These are phyloP conservation scores for Porcisia hertigi DNA, from an alignment of 208 protist genomes.

Conservation along the genomic window DNA sequence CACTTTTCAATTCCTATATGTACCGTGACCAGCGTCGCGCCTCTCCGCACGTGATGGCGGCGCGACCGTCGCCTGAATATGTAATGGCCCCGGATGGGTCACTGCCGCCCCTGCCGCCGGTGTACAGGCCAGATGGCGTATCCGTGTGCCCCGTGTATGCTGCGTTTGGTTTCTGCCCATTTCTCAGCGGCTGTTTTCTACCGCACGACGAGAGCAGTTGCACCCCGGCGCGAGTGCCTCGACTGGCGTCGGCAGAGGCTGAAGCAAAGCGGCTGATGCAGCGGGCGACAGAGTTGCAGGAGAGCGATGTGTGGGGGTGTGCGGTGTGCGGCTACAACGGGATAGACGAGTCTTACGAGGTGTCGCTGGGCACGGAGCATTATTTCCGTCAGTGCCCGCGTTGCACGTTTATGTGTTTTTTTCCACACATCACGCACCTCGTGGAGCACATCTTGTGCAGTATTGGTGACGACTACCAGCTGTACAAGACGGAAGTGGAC, in stretches of 20 bases:
- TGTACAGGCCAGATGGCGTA: constrained; percentile 25
- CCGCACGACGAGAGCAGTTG: constrained; percentile 45
- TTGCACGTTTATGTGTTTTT: constrained; percentile 84
- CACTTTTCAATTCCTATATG: constrained; percentile 57
- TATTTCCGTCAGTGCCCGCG: constrained; percentile 73
- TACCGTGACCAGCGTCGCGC: constrained; percentile 77
- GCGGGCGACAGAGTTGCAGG: constrained; percentile 40
- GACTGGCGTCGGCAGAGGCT: constrained; percentile 33
- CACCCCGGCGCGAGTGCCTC: constrained; percentile 31
- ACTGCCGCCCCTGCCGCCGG: constrained; percentile 45
- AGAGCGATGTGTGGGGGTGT: constrained; percentile 66
- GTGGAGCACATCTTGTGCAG: constrained; percentile 59
- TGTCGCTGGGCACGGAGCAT: constrained; percentile 68
- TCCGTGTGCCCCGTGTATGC: constrained; percentile 67
- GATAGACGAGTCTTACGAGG: constrained; percentile 57
- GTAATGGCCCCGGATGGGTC: constrained; percentile 24
- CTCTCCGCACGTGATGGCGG: constrained; percentile 77
- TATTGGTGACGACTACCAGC: constrained; percentile 84
- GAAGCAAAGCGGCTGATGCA: constrained; percentile 62
- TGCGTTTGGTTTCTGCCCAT: constrained; percentile 84
- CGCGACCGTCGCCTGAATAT: constrained; percentile 67
- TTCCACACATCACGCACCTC: constrained; percentile 82
- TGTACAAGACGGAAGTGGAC: constrained; percentile 83
- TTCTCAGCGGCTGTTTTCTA: constrained; percentile 71
- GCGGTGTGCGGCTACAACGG: constrained; percentile 70